phyloP scores from a whole-genome alignment of 1,284 basidiomycete species.

The Chondrostereum purpureum region DNA sequence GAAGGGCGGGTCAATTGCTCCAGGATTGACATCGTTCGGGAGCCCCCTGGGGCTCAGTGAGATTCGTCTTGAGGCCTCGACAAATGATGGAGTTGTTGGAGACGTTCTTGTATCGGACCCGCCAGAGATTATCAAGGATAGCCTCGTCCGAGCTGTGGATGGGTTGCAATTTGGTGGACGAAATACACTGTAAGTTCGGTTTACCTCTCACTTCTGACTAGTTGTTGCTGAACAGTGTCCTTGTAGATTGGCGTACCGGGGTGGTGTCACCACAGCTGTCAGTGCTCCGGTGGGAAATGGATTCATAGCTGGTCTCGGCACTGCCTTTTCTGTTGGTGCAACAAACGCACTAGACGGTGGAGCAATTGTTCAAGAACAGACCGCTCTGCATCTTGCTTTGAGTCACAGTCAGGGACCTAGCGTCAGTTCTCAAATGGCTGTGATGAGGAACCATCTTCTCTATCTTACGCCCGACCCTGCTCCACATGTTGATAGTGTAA shows the following conservation, averaged over 20 bases:
- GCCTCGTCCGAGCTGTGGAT: conserved; percentile 63
- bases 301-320: conserved; percentile 55
- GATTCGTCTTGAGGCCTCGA: conserved; percentile 56
- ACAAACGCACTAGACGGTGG: conserved; percentile 48
- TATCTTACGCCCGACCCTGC: too few species aligned
- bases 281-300: conserved; percentile 49
- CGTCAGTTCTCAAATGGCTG: conserved; percentile 60
- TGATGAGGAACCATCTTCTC: too few species aligned
- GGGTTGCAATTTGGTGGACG: conserved; percentile 67
- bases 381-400: conserved; percentile 64
- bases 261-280: conserved; percentile 53
- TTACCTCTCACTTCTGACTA: not conserved
- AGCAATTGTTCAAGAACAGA: conserved; percentile 57
- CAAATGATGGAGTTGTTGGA: conserved; percentile 54
- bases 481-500: too few species aligned
- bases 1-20: conserved; percentile 29
- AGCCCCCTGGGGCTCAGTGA: conserved; percentile 55
- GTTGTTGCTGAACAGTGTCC: not conserved
- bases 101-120: conserved; percentile 38
- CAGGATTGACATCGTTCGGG: conserved; percentile 54
- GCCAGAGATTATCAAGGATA: conserved; percentile 16
- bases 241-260: conserved; percentile 48
- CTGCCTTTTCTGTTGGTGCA: conserved; percentile 55
- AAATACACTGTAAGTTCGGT: conserved; percentile 53
- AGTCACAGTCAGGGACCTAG: conserved; percentile 33